A percentile compares a stretch with the other conserved stretches of the same genome.
Conservation (phyloP, 1,284 basidiomycete species). For the Trametes versicolor region DNA sequence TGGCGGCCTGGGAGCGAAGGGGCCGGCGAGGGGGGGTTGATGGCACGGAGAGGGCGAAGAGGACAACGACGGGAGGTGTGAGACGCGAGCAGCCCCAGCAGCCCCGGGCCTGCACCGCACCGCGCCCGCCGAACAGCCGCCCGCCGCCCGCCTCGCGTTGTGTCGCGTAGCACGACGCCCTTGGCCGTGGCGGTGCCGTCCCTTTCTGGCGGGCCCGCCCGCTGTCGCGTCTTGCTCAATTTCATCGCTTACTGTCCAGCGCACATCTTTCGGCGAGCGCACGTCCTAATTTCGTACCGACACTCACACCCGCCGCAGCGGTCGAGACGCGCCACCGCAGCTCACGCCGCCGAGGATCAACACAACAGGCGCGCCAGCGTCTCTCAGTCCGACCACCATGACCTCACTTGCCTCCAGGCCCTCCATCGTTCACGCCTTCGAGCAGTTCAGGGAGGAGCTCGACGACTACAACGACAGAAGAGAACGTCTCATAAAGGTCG, state of each 20-base stretch:
- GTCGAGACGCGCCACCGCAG: neutral
- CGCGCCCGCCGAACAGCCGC: neutral
- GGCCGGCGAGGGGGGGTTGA: neutral
- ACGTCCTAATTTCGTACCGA: neutral
- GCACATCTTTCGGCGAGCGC: neutral
- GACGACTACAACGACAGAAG: slow-evolving; percentile 80
- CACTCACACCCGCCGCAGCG: neutral
- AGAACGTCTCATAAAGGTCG: slow-evolving; percentile 87
- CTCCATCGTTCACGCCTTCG: slow-evolving; percentile 55
- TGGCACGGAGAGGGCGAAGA: slow-evolving; percentile 5
- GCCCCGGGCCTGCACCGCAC: neutral
- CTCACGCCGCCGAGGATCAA: neutral
- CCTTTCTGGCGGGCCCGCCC: neutral
- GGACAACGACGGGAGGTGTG: slow-evolving; percentile 2
- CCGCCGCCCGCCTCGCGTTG: neutral
- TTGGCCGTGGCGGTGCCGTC: neutral
- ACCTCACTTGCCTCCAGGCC: slow-evolving; percentile 35
- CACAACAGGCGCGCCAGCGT: slow-evolving; percentile 1
- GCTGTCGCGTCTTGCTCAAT: too few relatives aligned
- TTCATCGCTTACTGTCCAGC: too few relatives aligned
- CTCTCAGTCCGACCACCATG: slow-evolving; percentile 20
- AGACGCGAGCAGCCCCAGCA: neutral
- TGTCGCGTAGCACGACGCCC: neutral
- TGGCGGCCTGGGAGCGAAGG: neutral
- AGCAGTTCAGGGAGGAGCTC: slow-evolving; percentile 71